Percentiles rank a stretch among this genome's conserved stretches.
Conservation (phyloP, 352 stramenopile genomes). For the Phytophthora palmivora region DNA sequence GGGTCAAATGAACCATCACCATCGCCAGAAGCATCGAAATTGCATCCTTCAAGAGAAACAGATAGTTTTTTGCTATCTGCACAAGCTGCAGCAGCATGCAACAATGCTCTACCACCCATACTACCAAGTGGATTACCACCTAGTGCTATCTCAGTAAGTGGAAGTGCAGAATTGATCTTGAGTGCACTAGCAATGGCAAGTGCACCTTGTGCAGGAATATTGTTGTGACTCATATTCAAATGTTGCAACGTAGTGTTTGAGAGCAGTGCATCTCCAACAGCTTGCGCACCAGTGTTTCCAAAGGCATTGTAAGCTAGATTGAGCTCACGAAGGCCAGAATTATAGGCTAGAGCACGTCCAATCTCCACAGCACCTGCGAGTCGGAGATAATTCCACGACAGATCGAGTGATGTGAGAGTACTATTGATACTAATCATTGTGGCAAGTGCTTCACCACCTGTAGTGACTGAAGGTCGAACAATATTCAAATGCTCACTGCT, state of each 20-base stretch:
- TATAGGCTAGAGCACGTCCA: constrained; percentile 64
- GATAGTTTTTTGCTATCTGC: constrained; percentile 56
- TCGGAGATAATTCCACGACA: constrained; percentile 91
- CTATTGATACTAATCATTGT: constrained; percentile 90
- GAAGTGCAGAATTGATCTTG: constrained; percentile 50
- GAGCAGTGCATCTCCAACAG: constrained; percentile 68
- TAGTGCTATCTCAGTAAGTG: constrained; percentile 51
- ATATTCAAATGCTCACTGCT: constrained; percentile 90
- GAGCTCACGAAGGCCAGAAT: constrained; percentile 72
- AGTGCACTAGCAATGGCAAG: constrained; percentile 70
- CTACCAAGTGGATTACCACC: constrained; percentile 76
- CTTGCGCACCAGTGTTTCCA: constrained; percentile 68
- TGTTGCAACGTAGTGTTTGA: constrained; percentile 65
- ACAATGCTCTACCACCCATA: constrained; percentile 60
- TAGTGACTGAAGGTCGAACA: constrained; percentile 83
- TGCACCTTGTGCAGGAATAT: constrained; percentile 74
- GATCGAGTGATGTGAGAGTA: constrained; percentile 75
- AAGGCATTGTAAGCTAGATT: constrained; percentile 85
- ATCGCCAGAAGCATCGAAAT: constrained; percentile 71
- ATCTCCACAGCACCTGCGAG: constrained; percentile 74
- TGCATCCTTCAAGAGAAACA: constrained; percentile 74
- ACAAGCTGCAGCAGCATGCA: constrained; percentile 70
- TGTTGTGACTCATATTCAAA: constrained; percentile 80
- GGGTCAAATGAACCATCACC: constrained; percentile 77
- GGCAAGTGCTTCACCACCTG: constrained; percentile 84